Evolutionary conservation across 2,329 filamentous ascomycete genomes (phyloP), one percentile per base, ranked within the genome.

Genomic region (Ophiostoma montium): DNA sequence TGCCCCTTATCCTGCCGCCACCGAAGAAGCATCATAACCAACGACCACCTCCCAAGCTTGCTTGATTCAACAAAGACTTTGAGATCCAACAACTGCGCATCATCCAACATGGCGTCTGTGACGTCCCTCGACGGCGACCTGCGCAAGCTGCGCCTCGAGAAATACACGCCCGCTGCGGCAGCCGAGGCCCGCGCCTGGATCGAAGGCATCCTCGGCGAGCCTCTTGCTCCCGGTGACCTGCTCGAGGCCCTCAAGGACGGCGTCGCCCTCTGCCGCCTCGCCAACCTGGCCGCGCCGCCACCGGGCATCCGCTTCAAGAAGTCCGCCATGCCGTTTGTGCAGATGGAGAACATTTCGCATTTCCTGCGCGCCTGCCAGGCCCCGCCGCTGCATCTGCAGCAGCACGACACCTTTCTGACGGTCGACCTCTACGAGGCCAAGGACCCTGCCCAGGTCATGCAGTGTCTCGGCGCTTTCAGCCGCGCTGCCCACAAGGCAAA

Each of bases 301-400:
- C 85, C 86, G 0, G 83, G 83, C 31, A 77, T 95, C 67, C 87
- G 83, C 64, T 96, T 84, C 75, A 96, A 96, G 68, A 74, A 83
- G 61, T 95, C 89, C 1, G 69, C 80, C 36, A 96, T 96, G 90
- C 92, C 92, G 0, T 98, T 98, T 63, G 90, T 96, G 36, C 92
- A 98, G 66, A 96, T 96, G 89, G 92, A 98, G 65, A 98, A 98
- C 63, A 95, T 98, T 61, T 94, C 89, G 5, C 86, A 94, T 62
- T 98, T 95, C 67, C 78, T 98, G 48, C 80, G 78, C 60, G 88
- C 87, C 52, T 94, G 89, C 70, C 86, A 95, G 65, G 71, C 77
- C 46, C 78, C 85, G 23, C 92, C 92, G 0, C 71, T 98, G 47
- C 89, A 82, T 65, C 79, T 98, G 52, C 88, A 86, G 51, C 82